Evolutionary conservation across 2,329 filamentous ascomycete genomes (phyloP).

Genomic region (Paradendryphiella salina): DNA sequence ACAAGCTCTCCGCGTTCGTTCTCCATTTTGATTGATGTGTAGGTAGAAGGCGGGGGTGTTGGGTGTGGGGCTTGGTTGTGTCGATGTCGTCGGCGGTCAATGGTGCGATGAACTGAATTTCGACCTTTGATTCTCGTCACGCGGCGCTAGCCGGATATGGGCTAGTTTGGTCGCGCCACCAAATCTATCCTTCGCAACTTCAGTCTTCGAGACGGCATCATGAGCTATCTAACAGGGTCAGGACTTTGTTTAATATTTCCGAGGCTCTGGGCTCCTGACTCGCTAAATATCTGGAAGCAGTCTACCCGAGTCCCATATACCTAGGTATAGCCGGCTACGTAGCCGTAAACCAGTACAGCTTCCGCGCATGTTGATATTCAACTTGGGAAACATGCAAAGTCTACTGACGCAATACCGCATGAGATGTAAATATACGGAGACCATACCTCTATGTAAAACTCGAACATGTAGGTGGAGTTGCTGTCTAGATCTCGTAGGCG

Average conservation of each 20-base stretch:
- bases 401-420: neutral
- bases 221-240: neutral
- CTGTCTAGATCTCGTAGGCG: too few relatives aligned
- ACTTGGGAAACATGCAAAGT: neutral
- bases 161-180: neutral
- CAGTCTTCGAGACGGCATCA: too few relatives aligned
- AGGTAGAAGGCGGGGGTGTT: constrained; percentile 33
- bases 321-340: too few relatives aligned
- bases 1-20: constrained; percentile 99
- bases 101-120: constrained; percentile 23
- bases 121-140: constrained; percentile 15
- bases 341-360: neutral
- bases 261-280: neutral
- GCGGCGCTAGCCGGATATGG: neutral
- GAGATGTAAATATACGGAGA: too few relatives aligned
- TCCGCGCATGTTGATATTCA: neutral
- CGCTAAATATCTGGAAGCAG: too few relatives aligned
- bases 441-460: too few relatives aligned
- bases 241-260: neutral
- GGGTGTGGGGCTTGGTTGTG: constrained; percentile 32
- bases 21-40: constrained; percentile 74
- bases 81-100: constrained; percentile 24
- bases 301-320: too few relatives aligned
- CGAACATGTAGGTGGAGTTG: too few relatives aligned
- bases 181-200: neutral